Evolutionary conservation across 495 filamentous ascomycete genomes (phyloP).

Genomic region (Aspergillus ellipticus): DNA sequence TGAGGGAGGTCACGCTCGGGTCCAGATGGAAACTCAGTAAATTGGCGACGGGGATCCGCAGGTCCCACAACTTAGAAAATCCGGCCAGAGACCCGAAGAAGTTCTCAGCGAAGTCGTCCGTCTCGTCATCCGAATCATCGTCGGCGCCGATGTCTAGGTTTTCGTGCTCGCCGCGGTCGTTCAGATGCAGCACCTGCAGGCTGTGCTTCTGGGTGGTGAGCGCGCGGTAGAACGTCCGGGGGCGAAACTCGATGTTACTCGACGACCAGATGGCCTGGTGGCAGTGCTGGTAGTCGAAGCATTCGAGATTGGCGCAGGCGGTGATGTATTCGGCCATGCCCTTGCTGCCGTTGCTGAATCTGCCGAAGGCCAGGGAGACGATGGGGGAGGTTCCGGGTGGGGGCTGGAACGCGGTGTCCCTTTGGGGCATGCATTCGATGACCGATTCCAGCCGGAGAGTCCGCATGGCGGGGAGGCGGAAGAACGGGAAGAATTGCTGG

Average conservation of each 20-base stretch:
- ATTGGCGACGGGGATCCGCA: constrained; percentile 11
- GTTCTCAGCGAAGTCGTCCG: not conserved
- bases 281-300: constrained; percentile 16
- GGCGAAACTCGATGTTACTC: constrained; percentile 1
- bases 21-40: constrained; percentile 1
- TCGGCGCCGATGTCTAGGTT: not conserved
- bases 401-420: not conserved
- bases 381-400: not conserved
- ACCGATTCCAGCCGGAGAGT: not conserved
- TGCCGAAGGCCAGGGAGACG: not conserved
- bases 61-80: constrained; percentile 14
- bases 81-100: constrained; percentile 13
- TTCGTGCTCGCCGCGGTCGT: constrained; percentile 6
- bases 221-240: constrained; percentile 8
- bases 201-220: constrained; percentile 16
- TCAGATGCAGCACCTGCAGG: constrained; percentile 12
- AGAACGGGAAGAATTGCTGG: constrained; percentile 9
- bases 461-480: constrained; percentile 12
- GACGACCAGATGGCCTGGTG: constrained; percentile 9
- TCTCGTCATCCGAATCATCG: not conserved
- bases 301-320: constrained; percentile 12
- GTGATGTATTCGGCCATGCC: constrained; percentile 13
- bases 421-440: not conserved
- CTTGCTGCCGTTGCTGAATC: constrained; percentile 3
- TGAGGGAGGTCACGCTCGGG: not conserved